phyloP scores from a whole-genome alignment of 345 rosid species.

The Theobroma cacao region DNA sequence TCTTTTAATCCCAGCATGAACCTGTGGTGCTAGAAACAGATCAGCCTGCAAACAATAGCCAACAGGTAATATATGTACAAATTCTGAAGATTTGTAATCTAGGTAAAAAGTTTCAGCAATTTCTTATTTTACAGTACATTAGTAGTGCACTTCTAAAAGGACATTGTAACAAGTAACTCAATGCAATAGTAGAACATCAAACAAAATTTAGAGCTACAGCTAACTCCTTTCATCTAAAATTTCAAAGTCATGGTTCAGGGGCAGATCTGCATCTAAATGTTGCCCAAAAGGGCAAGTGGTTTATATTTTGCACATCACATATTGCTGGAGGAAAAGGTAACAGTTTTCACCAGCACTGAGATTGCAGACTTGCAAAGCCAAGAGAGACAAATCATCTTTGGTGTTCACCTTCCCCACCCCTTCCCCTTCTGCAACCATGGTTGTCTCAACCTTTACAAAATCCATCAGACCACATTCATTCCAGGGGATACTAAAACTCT shows the following conservation, averaged over 20 bases:
- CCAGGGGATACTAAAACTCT: background rate
- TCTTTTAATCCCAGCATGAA: constrained; percentile 43
- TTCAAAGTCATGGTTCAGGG: background rate
- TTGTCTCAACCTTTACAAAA: background rate
- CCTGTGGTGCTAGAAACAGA: constrained; percentile 72
- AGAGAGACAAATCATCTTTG: background rate
- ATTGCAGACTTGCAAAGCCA: background rate
- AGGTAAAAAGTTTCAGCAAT: background rate
- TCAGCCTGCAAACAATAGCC: constrained; percentile 63
- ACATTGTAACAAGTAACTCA: background rate
- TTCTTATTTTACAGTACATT: background rate
- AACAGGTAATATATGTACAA: background rate
- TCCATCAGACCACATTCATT: background rate
- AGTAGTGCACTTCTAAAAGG: background rate
- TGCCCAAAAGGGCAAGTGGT: background rate
- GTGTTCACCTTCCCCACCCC: background rate
- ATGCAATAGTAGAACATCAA: background rate
- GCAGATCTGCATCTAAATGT: background rate
- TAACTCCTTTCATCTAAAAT: background rate
- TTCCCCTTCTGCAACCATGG: background rate
- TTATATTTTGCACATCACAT: background rate
- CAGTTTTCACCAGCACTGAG: background rate
- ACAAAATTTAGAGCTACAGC: background rate
- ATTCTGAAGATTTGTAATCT: background rate
- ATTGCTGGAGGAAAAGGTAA: background rate